Conservation (phyloP, 495 filamentous ascomycete genomes). For the Diplogelasinospora grovesii region DNA sequence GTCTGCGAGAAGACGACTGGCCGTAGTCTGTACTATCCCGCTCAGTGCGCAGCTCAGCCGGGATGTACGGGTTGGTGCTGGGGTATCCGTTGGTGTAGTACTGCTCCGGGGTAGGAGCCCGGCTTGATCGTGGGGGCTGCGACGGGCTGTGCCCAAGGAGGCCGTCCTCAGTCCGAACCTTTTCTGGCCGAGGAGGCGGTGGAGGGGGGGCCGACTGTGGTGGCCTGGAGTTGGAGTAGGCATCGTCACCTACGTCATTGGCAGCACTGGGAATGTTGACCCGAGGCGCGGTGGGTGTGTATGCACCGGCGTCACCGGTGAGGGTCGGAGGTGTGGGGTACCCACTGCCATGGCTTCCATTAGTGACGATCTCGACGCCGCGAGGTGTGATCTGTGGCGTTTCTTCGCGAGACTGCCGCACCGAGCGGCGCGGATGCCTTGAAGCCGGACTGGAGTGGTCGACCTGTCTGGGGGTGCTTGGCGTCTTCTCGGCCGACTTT, state of each 20-base stretch:
- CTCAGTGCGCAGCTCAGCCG: conserved; percentile 5
- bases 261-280: background rate
- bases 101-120: conserved; percentile 8
- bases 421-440: conserved; percentile 2
- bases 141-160: background rate
- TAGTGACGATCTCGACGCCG: background rate
- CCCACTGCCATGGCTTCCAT: conserved; percentile 1
- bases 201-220: conserved; percentile 15
- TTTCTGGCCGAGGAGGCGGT: conserved; percentile 25
- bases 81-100: conserved; percentile 12
- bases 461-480: background rate
- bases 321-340: background rate
- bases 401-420: conserved; percentile 3
- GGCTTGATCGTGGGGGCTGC: conserved; percentile 5
- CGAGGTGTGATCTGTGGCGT: conserved; percentile 1
- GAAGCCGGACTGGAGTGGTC: background rate
- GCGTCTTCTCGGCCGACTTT: background rate
- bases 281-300: conserved; percentile 4
- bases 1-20: too few species aligned
- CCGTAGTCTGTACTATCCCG: too few species aligned
- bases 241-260: conserved; percentile 2
- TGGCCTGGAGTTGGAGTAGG: conserved; percentile 10
- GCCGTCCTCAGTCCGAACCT: conserved; percentile 18
- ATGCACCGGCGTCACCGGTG: background rate
- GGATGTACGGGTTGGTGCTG: conserved; percentile 9